These are phyloP conservation scores for Quercus parvula DNA, from an alignment of 306 rosid genomes.

Conservation along the genomic window DNA sequence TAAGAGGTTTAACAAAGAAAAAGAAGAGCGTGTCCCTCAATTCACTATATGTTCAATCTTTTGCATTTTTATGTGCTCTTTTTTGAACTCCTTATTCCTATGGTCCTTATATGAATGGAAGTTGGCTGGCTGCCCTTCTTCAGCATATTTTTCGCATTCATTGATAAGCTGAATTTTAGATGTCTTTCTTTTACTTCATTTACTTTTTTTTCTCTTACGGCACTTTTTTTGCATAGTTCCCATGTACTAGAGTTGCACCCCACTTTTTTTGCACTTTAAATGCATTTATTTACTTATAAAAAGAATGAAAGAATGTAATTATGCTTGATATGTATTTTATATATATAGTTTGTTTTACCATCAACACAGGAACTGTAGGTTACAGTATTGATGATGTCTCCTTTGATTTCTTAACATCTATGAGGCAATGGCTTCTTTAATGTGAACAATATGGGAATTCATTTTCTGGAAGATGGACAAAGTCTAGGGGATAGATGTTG, in stretches of 20 bases:
- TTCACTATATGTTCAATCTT: not conserved
- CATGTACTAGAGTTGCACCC: no score
- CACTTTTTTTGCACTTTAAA: no score
- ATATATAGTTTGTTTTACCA: not conserved
- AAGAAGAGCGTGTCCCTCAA: not conserved
- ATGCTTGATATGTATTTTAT: not conserved
- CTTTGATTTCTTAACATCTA: not conserved
- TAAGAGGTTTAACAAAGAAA: not conserved
- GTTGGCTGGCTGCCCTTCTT: no score
- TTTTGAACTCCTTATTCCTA: not conserved
- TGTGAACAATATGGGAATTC: not conserved
- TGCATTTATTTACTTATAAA: not conserved
- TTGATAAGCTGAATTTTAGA: no score
- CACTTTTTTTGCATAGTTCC: no score
- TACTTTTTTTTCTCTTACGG: no score
- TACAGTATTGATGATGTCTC: not conserved
- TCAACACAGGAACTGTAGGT: not conserved
- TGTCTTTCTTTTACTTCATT: no score
- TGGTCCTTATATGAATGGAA: no score
- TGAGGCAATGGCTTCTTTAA: not conserved
- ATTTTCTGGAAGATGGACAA: not conserved
- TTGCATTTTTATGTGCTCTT: not conserved
- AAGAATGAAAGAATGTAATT: not conserved
- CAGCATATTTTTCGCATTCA: no score
- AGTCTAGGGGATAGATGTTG: not conserved